Base-by-base conservation (phyloP, 2,329 filamentous ascomycete genomes). In the Paraphaeosphaeria sporulosa region DNA sequence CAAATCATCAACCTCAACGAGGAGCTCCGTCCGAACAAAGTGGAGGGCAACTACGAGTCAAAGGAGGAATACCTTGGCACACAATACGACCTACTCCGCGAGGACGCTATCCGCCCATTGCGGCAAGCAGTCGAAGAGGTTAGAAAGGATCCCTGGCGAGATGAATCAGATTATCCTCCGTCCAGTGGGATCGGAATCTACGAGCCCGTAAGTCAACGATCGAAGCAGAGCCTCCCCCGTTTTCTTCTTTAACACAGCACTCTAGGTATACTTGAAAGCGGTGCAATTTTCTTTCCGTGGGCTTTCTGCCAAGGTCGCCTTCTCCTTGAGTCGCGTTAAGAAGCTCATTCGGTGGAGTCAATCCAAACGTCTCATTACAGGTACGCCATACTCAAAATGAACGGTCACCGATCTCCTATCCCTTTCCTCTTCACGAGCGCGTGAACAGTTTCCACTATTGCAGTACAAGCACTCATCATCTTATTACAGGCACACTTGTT, bases 21-120 rank as follows among this genome's bases (percentile, higher is more conserved):
- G 9, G 58, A 58, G 5, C 60, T 72, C 7, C 70, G 64, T 4
- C 70, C 70, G 12, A 72, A 78, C 73, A 68, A 66, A 61, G 55
- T 71, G 7, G 58, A 84, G 0, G 81, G 82, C 0, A 80, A 87
- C 0, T 94, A 89, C 82, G 64, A 77, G 0, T 86, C 82, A 4
- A 89, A 86, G 48, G 82, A 87, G 1, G 81, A 83, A 0, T 97
- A 96, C 59, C 80, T 97, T 0, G 81, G 86, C 34, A 85, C 87
- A 0, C 91, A 96, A 52, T 96, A 95, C 71, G 82, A 87, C 3
- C 84, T 97, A 1, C 82, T 93, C 8, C 85, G 93, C 2, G 90
- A 93, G 70, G 93, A 97, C 71, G 86, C 88, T 0, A 81, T 91
- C 3, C 85, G 90, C 13, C 85, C 89, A 0, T 81, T 97, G 0